phyloP scores from a whole-genome alignment of 2,329 filamentous ascomycete genomes.

The Incumbomyces delicatus region DNA sequence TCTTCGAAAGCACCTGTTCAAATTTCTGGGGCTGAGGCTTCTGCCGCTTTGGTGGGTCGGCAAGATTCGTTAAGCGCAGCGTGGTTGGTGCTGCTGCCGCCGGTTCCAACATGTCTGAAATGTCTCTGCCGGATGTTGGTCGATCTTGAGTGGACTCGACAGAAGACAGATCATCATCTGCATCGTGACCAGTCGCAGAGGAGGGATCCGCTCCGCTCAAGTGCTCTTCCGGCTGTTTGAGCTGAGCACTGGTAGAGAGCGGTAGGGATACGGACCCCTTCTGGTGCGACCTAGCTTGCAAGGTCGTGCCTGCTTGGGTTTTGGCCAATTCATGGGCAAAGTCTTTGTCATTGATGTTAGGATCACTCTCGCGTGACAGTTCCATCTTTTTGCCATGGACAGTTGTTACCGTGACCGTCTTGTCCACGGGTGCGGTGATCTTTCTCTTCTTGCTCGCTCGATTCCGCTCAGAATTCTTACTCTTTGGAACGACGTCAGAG shows the following conservation, averaged over 20 bases:
- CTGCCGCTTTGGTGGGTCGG: constrained; percentile 42
- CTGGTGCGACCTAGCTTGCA: constrained; percentile 29
- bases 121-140: constrained; percentile 54
- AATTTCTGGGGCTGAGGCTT: constrained; percentile 50
- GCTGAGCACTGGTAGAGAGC: constrained; percentile 33
- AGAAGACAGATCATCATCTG: constrained; percentile 70
- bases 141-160: constrained; percentile 44
- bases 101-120: constrained; percentile 87
- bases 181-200: constrained; percentile 59
- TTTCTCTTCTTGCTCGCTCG: constrained; percentile 8
- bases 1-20: constrained; percentile 74
- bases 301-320: constrained; percentile 58
- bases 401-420: constrained; percentile 24
- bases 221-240: constrained; percentile 40
- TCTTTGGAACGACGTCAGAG: constrained; percentile 16
- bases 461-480: constrained; percentile 24
- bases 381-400: constrained; percentile 20
- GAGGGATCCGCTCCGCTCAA: constrained; percentile 49
- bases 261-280: constrained; percentile 23
- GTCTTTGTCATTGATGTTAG: constrained; percentile 59
- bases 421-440: constrained; percentile 22
- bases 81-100: constrained; percentile 58
- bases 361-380: constrained; percentile 39
- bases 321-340: constrained; percentile 66
- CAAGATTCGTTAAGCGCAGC: constrained; percentile 65